Evolutionary conservation across 352 stramenopile genomes (phyloP).

Genomic region (Stephanocyclus meneghinianus): DNA sequence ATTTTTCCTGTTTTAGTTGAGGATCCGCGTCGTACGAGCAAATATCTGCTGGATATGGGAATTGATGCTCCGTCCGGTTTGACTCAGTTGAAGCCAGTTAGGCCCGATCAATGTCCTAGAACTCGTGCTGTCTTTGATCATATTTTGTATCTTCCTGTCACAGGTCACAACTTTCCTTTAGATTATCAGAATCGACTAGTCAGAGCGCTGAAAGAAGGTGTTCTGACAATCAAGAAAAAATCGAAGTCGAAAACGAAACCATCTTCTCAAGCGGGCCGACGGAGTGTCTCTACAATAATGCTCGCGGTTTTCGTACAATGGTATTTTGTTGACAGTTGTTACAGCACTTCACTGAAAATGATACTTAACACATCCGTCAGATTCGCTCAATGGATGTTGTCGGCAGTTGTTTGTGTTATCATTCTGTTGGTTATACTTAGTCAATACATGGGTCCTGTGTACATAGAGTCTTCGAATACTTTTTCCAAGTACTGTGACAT

Average conservation of each 20-base stretch:
- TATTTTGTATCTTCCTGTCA: conserved; percentile 55
- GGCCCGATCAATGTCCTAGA: conserved; percentile 4
- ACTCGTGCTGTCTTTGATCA: conserved; percentile 34
- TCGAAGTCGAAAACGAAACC: neutral
- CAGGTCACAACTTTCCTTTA: conserved; percentile 24
- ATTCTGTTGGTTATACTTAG: conserved; percentile 35
- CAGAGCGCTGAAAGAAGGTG: conserved; percentile 17
- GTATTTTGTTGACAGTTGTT: conserved; percentile 31
- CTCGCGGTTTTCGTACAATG: conserved; percentile 20
- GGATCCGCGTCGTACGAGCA: conserved; percentile 31
- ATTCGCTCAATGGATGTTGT: conserved; percentile 17
- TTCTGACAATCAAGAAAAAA: neutral
- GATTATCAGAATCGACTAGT: conserved; percentile 32
- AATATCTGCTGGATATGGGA: conserved; percentile 44
- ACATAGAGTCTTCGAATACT: conserved; percentile 62
- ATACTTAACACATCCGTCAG: conserved; percentile 11
- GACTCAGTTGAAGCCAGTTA: conserved; percentile 70
- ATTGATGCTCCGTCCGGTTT: conserved; percentile 70
- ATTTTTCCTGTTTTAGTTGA: conserved; percentile 65
- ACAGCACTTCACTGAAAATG: conserved; percentile 18
- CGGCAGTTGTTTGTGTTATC: neutral
- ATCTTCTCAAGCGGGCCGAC: neutral
- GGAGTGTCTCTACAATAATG: conserved; percentile 3
- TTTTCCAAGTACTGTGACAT: conserved; percentile 74
- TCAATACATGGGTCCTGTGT: conserved; percentile 61